Conservation (phyloP, 2,329 filamentous ascomycete species). For the Xylariaceae sp. region DNA sequence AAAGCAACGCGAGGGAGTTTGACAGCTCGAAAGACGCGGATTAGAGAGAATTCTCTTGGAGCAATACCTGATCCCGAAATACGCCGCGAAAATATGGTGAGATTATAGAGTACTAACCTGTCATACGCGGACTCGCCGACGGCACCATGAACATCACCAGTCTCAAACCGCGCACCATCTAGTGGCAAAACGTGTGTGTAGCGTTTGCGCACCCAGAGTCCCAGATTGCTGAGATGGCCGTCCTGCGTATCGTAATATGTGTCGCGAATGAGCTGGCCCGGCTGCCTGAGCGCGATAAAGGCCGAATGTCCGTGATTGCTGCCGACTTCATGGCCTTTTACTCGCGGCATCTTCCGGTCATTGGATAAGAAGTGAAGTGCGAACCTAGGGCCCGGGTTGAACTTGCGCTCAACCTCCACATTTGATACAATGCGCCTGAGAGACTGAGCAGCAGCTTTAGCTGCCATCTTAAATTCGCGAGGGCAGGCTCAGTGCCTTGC, state of each 20-base stretch:
- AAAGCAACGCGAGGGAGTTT: not conserved
- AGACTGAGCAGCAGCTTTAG: conserved; percentile 4
- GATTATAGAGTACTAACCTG: conserved; percentile 4
- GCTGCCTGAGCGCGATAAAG: conserved; percentile 8
- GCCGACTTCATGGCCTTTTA: not conserved
- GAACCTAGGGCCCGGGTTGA: conserved; percentile 20
- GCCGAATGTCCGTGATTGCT: not conserved
- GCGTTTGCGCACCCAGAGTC: conserved; percentile 22
- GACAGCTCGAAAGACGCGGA: not conserved
- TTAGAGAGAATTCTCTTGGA: not conserved
- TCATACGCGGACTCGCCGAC: not conserved
- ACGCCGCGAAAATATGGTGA: no score
- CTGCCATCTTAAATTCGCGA: not conserved
- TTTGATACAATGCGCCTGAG: conserved; percentile 20
- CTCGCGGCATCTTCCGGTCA: not conserved
- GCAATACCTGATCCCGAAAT: not conserved
- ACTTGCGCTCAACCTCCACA: conserved; percentile 24
- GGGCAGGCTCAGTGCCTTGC: not conserved
- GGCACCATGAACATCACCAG: not conserved
- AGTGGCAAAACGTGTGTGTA: not conserved
- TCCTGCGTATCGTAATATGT: conserved; percentile 23
- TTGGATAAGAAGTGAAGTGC: conserved; percentile 7
- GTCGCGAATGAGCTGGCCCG: conserved; percentile 17
- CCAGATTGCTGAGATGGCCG: conserved; percentile 13
- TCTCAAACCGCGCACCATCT: not conserved